Percentiles rank a stretch among this genome's conserved stretches.
Evolutionary conservation across 768 basidiomycete genomes (phyloP).

Genomic region (Heimioporus sp.): DNA sequence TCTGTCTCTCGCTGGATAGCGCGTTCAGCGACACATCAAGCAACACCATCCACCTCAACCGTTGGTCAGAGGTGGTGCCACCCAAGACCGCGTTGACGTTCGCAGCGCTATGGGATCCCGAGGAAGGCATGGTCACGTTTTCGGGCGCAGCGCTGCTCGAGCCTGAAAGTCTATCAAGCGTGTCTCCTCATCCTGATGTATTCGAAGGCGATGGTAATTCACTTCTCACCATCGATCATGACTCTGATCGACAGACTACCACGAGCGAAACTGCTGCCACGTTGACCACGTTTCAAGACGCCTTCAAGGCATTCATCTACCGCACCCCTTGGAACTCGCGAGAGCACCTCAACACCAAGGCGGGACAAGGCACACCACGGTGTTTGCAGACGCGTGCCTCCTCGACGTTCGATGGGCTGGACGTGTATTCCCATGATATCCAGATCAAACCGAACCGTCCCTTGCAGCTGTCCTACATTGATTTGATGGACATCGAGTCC

Average conservation of each 20-base stretch:
- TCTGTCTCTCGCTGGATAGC: conserved; percentile 24
- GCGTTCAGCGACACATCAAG: conserved; percentile 8
- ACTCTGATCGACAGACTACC: conserved; percentile 2
- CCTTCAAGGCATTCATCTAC: conserved; percentile 27
- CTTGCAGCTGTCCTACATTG: conserved; percentile 18
- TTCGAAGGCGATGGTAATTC: conserved; percentile 17
- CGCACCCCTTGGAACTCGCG: conserved; percentile 20
- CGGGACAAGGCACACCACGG: conserved; percentile 4
- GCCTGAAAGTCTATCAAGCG: conserved; percentile 16
- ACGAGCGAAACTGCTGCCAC: conserved; percentile 23
- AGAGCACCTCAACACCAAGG: conserved; percentile 16
- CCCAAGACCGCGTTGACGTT: conserved; percentile 57
- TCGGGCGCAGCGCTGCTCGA: conserved; percentile 49
- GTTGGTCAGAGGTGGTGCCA: conserved; percentile 59
- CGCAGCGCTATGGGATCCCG: conserved; percentile 58
- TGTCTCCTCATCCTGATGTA: conserved; percentile 4
- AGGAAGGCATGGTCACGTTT: conserved; percentile 56
- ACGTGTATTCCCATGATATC: conserved; percentile 29
- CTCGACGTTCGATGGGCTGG: conserved; percentile 30
- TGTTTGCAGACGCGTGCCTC: conserved; percentile 25
- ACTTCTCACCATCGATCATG: conserved; percentile 9
- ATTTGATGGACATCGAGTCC: conserved; percentile 21
- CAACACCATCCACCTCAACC: conserved; percentile 20
- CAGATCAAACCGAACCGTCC: conserved; percentile 14
- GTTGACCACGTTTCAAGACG: conserved; percentile 26